A percentile compares a stretch with the other conserved stretches of the same genome.
Conservation (phyloP, 108 stramenopile species). For the Bacterosira constricta region DNA sequence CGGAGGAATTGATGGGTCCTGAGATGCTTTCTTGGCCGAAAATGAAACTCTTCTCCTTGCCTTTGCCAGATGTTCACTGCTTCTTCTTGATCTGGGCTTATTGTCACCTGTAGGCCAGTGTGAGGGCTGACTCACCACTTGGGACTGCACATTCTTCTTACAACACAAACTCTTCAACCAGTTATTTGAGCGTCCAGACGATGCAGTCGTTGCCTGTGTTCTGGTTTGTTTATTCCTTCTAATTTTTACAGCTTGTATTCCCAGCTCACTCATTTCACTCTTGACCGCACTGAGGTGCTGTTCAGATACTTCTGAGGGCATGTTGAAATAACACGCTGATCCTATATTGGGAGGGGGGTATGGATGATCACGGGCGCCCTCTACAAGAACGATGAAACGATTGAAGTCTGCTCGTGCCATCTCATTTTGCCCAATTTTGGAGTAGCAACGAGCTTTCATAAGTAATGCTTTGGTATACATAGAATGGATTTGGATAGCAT, state of each 20-base stretch:
- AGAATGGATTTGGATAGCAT: conserved; percentile 46
- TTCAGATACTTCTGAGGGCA: conserved; percentile 58
- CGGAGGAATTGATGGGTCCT: background rate
- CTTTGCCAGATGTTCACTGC: no score
- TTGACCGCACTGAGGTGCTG: conserved; percentile 52
- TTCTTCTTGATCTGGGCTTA: background rate
- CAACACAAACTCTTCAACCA: background rate
- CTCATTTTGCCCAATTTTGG: conserved; percentile 21
- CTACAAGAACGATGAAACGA: conserved; percentile 24
- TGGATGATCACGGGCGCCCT: conserved; percentile 13
- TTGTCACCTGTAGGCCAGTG: background rate
- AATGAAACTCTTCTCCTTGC: no score
- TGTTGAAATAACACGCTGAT: conserved; percentile 72
- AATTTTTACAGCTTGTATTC: conserved; percentile 18
- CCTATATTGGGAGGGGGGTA: conserved; percentile 26
- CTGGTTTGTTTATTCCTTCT: conserved; percentile 13
- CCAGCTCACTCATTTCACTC: conserved; percentile 56
- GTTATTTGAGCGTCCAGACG: background rate
- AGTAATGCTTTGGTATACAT: conserved; percentile 52
- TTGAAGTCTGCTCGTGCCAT: conserved; percentile 34
- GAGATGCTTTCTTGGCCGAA: no score
- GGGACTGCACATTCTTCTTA: background rate
- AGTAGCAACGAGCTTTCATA: conserved; percentile 44
- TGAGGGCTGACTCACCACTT: background rate
- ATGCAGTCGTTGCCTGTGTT: conserved; percentile 1